phyloP scores from a whole-genome alignment of 2,329 filamentous ascomycete species.

The Knufia fluminis region DNA sequence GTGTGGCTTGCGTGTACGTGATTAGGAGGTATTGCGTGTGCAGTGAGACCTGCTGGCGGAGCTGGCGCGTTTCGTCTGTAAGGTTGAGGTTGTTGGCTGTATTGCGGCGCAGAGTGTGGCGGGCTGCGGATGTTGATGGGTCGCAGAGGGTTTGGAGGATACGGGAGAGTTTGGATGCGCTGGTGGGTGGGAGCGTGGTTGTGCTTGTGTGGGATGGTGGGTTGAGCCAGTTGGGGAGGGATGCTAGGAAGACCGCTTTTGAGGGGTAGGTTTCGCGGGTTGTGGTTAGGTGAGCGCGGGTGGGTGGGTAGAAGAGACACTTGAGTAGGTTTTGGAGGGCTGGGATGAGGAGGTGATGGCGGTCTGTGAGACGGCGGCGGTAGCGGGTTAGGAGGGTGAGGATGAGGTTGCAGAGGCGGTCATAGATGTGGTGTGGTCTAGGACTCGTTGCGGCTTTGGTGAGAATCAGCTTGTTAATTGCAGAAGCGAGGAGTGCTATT shows the following conservation, averaged over 20 bases:
- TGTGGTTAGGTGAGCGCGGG: constrained; percentile 24
- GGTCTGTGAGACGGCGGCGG: constrained; percentile 49
- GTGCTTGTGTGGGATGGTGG: constrained; percentile 6
- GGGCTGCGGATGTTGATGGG: constrained; percentile 49
- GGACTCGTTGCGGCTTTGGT: not conserved
- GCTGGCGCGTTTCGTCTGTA: constrained; percentile 51
- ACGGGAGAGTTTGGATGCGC: constrained; percentile 43
- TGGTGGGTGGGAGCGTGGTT: constrained; percentile 25
- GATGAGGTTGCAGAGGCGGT: constrained; percentile 45
- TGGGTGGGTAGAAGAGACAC: constrained; percentile 45
- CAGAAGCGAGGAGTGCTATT: constrained; percentile 31
- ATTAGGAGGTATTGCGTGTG: constrained; percentile 50
- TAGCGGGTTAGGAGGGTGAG: constrained; percentile 48
- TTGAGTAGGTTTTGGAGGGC: constrained; percentile 47
- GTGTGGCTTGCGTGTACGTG: constrained; percentile 46
- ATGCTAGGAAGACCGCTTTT: constrained; percentile 10
- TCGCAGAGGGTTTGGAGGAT: constrained; percentile 53
- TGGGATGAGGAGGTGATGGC: constrained; percentile 50
- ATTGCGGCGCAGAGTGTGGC: constrained; percentile 31
- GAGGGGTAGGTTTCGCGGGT: constrained; percentile 6
- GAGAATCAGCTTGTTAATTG: constrained; percentile 20
- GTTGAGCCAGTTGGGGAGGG: constrained; percentile 22
- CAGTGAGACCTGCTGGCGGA: constrained; percentile 48
- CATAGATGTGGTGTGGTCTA: constrained; percentile 37
- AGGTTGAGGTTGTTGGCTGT: constrained; percentile 26